Conservation (phyloP, 1,284 basidiomycete species). For the Peniophora sp. region DNA sequence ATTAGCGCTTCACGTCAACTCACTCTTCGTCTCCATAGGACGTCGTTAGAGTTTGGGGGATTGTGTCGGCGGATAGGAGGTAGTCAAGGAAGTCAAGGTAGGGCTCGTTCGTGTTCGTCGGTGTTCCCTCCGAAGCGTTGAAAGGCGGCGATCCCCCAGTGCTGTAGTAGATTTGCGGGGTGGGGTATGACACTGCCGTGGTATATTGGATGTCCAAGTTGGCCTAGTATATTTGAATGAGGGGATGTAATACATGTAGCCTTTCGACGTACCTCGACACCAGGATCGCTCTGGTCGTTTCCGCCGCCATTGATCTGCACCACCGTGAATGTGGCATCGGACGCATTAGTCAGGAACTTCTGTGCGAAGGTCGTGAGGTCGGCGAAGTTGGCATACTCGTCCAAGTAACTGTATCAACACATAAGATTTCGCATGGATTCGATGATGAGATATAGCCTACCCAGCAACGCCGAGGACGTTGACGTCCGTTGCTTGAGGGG, state of each 20-base stretch:
- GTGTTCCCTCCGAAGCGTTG: conserved; percentile 37
- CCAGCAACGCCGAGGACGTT: conserved; percentile 51
- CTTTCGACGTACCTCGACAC: conserved; percentile 30
- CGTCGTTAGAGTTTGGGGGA: conserved; percentile 50
- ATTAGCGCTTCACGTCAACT: conserved; percentile 7
- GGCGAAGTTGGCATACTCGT: conserved; percentile 43
- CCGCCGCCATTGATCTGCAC: conserved; percentile 47
- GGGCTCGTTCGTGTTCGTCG: conserved; percentile 45
- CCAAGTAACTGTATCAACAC: conserved; percentile 32
- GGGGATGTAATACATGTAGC: not conserved
- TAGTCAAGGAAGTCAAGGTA: conserved; percentile 56
- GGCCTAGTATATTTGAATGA: conserved; percentile 24
- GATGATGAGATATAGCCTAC: conserved; percentile 30
- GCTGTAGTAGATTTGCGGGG: conserved; percentile 49
- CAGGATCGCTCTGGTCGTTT: conserved; percentile 41
- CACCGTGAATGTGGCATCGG: conserved; percentile 39
- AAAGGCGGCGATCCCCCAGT: conserved; percentile 50
- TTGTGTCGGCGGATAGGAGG: conserved; percentile 37
- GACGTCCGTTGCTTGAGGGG: conserved; percentile 24
- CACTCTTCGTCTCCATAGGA: conserved; percentile 24
- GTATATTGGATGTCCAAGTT: conserved; percentile 62
- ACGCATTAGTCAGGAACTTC: conserved; percentile 41
- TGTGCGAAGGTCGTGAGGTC: conserved; percentile 48
- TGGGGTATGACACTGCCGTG: conserved; percentile 45
- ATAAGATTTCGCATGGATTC: not conserved